These are phyloP conservation scores for Inonotus obliquus DNA, from an alignment of 1,284 basidiomycete genomes.

Conservation along the genomic window DNA sequence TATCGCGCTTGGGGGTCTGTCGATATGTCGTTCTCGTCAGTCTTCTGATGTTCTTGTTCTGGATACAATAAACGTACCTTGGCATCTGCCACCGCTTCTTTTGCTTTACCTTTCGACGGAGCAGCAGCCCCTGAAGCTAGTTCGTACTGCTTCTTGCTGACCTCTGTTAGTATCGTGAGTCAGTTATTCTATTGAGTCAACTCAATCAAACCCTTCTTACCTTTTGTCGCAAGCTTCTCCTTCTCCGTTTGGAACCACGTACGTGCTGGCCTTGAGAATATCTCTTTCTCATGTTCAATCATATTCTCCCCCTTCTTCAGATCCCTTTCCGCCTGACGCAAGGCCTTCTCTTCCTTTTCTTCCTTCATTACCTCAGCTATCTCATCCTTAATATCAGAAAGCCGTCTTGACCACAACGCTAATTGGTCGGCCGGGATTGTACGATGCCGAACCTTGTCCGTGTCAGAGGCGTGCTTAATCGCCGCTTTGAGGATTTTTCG, in stretches of 20 bases:
- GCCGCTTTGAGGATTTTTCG: constrained; percentile 95
- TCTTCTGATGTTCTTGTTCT: background rate
- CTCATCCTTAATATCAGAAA: constrained; percentile 75
- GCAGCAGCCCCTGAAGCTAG: constrained; percentile 36
- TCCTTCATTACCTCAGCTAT: constrained; percentile 82
- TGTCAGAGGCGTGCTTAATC: constrained; percentile 79
- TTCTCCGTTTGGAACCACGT: constrained; percentile 96
- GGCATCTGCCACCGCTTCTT: constrained; percentile 28
- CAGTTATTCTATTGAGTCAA: background rate
- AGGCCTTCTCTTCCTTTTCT: constrained; percentile 94
- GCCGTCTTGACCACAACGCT: constrained; percentile 62
- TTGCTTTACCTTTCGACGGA: constrained; percentile 28
- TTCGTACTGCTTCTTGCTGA: constrained; percentile 74
- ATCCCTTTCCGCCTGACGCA: constrained; percentile 93
- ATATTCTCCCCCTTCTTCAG: constrained; percentile 94
- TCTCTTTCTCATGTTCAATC: constrained; percentile 93
- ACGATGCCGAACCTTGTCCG: constrained; percentile 87
- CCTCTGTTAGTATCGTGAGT: constrained; percentile 37
- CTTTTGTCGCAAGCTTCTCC: constrained; percentile 79
- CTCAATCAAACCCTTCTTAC: constrained; percentile 37
- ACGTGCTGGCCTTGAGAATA: constrained; percentile 87
- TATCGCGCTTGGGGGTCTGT: constrained; percentile 72
- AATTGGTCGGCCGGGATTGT: constrained; percentile 82
- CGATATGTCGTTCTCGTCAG: background rate
- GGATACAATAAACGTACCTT: constrained; percentile 28